Evolutionary conservation across 2,329 filamentous ascomycete species (phyloP).

Genomic region (Cladosporium sphaerospermum): DNA sequence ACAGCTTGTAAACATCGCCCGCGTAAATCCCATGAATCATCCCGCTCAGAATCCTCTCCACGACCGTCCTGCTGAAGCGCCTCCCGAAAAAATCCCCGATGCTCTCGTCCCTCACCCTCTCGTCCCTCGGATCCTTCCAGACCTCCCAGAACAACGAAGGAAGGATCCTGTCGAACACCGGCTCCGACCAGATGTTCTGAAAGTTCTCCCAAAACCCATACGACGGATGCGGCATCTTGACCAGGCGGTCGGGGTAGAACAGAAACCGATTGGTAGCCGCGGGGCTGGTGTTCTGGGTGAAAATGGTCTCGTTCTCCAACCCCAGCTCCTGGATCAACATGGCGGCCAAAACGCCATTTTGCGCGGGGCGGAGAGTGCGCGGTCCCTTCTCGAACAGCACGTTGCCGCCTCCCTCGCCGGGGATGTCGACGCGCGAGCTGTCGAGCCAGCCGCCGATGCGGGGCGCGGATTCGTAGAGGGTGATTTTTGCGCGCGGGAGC

Average conservation of each 20-base stretch:
- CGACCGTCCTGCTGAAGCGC: conserved; percentile 49
- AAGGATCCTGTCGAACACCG: conserved; percentile 48
- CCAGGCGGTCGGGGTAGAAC: conserved; percentile 81
- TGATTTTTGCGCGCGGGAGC: conserved; percentile 65
- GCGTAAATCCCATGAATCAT: conserved; percentile 84
- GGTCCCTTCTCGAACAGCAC: conserved; percentile 81
- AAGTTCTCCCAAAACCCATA: conserved; percentile 28
- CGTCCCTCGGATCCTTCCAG: conserved; percentile 23
- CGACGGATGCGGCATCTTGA: conserved; percentile 50
- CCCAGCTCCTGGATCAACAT: conserved; percentile 58
- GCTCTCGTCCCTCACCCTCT: conserved; percentile 57
- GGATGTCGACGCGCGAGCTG: conserved; percentile 57
- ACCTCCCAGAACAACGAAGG: conserved; percentile 32
- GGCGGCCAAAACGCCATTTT: conserved; percentile 59
- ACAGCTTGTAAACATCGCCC: conserved; percentile 77
- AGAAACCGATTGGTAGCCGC: conserved; percentile 65
- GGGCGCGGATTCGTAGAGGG: conserved; percentile 67
- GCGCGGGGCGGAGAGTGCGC: conserved; percentile 60
- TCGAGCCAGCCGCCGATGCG: conserved; percentile 79
- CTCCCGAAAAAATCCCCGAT: conserved; percentile 60
- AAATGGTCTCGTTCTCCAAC: conserved; percentile 51
- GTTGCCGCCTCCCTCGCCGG: conserved; percentile 43
- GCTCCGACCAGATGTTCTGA: conserved; percentile 39
- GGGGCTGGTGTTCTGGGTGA: conserved; percentile 45
- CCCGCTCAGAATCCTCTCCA: conserved; percentile 70